Evolutionary conservation across 352 stramenopile species (phyloP).

Genomic region (Phytophthora vignae): DNA sequence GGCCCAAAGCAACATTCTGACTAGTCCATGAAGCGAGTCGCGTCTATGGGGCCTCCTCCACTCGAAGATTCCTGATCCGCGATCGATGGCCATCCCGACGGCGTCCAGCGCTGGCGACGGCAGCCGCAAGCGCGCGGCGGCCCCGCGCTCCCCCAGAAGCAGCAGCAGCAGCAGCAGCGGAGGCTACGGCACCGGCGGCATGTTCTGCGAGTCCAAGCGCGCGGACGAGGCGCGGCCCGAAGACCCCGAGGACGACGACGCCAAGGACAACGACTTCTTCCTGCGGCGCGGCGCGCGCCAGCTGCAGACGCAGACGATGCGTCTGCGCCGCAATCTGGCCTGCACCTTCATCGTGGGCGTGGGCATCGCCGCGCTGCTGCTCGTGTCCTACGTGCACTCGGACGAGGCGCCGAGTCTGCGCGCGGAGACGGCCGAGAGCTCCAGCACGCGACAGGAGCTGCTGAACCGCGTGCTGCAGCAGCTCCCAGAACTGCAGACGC

Average conservation of each 20-base stretch:
- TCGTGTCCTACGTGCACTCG: constrained; percentile 29
- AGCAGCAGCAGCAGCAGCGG: constrained; percentile 4
- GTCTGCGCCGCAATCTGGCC: constrained; percentile 19
- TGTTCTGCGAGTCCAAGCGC: constrained; percentile 36
- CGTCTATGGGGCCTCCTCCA: constrained; percentile 12
- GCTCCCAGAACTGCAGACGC: constrained; percentile 46
- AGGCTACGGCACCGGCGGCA: constrained; percentile 28
- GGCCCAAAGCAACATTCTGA: background rate
- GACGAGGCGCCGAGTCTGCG: constrained; percentile 18
- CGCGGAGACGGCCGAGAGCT: background rate
- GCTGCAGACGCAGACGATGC: constrained; percentile 28
- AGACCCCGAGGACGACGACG: constrained; percentile 23
- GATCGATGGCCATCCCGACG: constrained; percentile 18
- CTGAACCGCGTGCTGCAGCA: constrained; percentile 41
- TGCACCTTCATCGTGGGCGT: constrained; percentile 24
- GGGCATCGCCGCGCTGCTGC: constrained; percentile 26
- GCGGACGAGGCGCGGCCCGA: background rate
- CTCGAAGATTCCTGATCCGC: constrained; percentile 16
- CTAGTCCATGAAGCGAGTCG: background rate
- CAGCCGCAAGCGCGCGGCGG: constrained; percentile 29
- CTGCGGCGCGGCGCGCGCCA: constrained; percentile 21
- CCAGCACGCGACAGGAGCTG: constrained; percentile 5
- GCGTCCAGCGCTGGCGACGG: constrained; percentile 2
- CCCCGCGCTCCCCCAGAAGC: constrained; percentile 4
- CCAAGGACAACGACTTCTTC: constrained; percentile 39